Conservation (phyloP, 2,329 filamentous ascomycete species). For the Cladorrhinum sp. region DNA sequence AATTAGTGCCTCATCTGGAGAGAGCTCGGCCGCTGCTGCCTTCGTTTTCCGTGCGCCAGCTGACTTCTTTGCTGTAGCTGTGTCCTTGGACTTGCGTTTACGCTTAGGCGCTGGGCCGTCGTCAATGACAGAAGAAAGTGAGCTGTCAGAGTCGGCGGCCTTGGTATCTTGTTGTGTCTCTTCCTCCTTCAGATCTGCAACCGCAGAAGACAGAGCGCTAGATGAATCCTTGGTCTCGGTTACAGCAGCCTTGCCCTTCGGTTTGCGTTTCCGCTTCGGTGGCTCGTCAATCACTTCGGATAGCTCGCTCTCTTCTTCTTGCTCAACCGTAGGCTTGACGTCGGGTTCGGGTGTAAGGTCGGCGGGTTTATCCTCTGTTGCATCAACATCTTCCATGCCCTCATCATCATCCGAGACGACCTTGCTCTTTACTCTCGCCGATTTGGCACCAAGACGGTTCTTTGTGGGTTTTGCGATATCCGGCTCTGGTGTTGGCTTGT, state of each 20-base stretch:
- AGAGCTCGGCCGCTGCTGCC: slow-evolving; percentile 33
- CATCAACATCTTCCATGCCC: slow-evolving; percentile 24
- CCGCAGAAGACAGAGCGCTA: neutral
- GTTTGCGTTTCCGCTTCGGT: slow-evolving; percentile 20
- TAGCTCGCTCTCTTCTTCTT: slow-evolving; percentile 21
- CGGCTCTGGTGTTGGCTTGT: slow-evolving; percentile 33
- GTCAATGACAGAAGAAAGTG: slow-evolving; percentile 26
- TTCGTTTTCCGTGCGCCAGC: slow-evolving; percentile 39
- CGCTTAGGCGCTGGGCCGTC: slow-evolving; percentile 33
- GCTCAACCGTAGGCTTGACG: neutral
- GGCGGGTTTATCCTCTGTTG: neutral
- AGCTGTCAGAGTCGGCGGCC: slow-evolving; percentile 23
- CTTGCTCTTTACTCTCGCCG: slow-evolving; percentile 2
- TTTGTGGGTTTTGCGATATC: slow-evolving; percentile 24
- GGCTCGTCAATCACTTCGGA: slow-evolving; percentile 25
- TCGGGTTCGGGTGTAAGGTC: neutral
- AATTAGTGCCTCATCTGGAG: slow-evolving; percentile 73
- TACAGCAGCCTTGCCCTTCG: slow-evolving; percentile 6
- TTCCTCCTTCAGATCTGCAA: neutral
- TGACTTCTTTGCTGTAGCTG: slow-evolving; percentile 36
- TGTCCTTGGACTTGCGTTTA: slow-evolving; percentile 50
- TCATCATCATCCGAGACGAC: neutral
- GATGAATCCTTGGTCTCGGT: slow-evolving; percentile 27
- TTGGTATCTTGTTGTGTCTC: neutral
- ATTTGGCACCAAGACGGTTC: slow-evolving; percentile 28